Conservation (phyloP, 1,284 basidiomycete genomes). For the Irpex sp. region DNA sequence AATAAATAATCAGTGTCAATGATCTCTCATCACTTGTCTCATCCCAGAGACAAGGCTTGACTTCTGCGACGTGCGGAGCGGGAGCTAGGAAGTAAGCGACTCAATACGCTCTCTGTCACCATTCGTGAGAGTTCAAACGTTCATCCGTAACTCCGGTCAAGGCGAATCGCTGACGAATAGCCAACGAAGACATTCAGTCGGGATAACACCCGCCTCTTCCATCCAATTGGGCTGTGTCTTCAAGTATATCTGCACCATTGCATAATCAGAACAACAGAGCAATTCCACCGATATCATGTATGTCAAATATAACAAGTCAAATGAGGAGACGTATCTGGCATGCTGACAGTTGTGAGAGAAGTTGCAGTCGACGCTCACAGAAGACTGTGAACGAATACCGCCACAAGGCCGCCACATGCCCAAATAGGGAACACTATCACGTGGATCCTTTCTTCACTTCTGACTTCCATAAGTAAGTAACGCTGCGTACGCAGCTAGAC, state of each 20-base stretch:
- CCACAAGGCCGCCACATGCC: neutral
- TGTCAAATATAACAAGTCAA: neutral
- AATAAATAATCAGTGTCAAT: neutral
- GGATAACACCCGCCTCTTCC: neutral
- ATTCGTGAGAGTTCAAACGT: neutral
- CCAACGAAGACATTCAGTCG: neutral
- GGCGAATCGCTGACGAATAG: neutral
- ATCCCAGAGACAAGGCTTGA: neutral
- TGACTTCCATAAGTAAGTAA: neutral
- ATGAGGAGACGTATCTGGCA: neutral
- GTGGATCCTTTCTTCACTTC: neutral
- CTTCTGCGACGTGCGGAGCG: neutral
- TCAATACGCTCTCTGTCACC: neutral
- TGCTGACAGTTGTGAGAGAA: neutral
- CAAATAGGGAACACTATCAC: neutral
- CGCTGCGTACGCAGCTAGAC: no score
- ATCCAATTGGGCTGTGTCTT: neutral
- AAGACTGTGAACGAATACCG: neutral
- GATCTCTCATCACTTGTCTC: neutral
- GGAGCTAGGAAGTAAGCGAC: neutral
- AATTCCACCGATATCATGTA: neutral
- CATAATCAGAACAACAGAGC: neutral
- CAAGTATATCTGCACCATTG: neutral
- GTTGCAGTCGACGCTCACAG: no score
- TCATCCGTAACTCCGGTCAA: neutral